A percentile compares a stretch with the other conserved stretches of the same genome.
Evolutionary conservation across 2,329 filamentous ascomycete species (phyloP).

Genomic region (Cordyceps tenuipes): DNA sequence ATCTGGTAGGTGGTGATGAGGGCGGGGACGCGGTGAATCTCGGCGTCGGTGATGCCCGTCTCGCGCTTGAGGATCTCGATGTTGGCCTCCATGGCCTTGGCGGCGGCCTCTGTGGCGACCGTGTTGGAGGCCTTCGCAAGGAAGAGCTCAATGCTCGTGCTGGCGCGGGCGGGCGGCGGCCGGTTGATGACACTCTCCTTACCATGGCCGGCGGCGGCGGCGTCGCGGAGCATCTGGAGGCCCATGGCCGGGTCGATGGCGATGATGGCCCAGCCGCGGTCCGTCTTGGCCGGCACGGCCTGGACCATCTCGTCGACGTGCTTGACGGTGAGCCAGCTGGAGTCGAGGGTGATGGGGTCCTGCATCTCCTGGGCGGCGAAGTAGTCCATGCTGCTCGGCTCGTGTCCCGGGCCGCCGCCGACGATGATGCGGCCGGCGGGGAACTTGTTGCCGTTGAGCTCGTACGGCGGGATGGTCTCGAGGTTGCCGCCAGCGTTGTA

Average conservation of each 20-base stretch:
- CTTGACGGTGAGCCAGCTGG: conserved; percentile 19
- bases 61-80: conserved; percentile 17
- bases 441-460: neutral
- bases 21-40: conserved; percentile 18
- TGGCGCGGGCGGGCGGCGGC: neutral
- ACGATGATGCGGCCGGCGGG: neutral
- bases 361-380: neutral
- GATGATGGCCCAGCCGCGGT: conserved; percentile 19
- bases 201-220: conserved; percentile 13
- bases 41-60: conserved; percentile 16
- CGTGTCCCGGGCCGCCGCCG: neutral
- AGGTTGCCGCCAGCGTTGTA: neutral
- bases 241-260: conserved; percentile 15
- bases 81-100: neutral
- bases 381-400: neutral
- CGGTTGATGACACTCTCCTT: neutral
- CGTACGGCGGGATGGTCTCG: neutral
- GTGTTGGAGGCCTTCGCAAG: neutral
- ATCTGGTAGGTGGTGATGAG: neutral
- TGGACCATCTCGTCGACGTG: conserved; percentile 24
- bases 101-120: neutral
- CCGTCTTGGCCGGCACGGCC: conserved; percentile 19
- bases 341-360: conserved; percentile 19
- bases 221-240: conserved; percentile 13
- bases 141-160: neutral